phyloP scores from a whole-genome alignment of 2,329 filamentous ascomycete genomes.

The Phaeosphaeriaceae sp. region DNA sequence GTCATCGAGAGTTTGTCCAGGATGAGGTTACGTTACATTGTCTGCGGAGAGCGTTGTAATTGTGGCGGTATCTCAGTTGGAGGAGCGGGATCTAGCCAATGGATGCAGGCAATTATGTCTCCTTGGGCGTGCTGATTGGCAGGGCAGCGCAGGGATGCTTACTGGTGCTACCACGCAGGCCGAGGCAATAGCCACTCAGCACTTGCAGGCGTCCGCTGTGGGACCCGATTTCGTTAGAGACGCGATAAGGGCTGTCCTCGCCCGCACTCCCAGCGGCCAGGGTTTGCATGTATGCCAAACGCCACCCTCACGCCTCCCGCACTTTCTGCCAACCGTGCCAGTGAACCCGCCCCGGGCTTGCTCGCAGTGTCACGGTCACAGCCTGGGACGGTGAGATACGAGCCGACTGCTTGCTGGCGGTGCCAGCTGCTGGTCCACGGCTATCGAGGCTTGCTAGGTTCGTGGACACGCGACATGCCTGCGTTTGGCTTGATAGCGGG shows the following conservation, averaged over 20 bases:
- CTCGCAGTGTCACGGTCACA: neutral
- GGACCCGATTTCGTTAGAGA: no score
- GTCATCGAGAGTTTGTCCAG: conserved; percentile 11
- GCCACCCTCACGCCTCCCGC: neutral
- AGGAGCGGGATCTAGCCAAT: neutral
- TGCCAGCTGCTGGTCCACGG: no score
- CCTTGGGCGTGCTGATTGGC: neutral
- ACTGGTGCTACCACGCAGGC: neutral
- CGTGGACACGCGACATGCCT: neutral
- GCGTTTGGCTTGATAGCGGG: neutral
- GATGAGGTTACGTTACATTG: conserved; percentile 35
- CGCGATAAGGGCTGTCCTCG: neutral
- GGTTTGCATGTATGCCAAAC: neutral
- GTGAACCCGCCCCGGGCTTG: neutral
- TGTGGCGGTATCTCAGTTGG: conserved; percentile 16
- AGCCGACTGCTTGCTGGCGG: no score
- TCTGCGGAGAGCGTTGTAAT: conserved; percentile 34
- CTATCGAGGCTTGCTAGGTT: no score
- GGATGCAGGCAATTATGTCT: neutral
- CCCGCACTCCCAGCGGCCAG: no score
- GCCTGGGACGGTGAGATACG: neutral
- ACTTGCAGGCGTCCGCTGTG: no score
- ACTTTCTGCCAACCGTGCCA: neutral
- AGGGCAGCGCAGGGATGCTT: neutral
- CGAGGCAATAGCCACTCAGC: neutral